phyloP scores from a whole-genome alignment of 805 yeast species.

The Starmera dryadoides region DNA sequence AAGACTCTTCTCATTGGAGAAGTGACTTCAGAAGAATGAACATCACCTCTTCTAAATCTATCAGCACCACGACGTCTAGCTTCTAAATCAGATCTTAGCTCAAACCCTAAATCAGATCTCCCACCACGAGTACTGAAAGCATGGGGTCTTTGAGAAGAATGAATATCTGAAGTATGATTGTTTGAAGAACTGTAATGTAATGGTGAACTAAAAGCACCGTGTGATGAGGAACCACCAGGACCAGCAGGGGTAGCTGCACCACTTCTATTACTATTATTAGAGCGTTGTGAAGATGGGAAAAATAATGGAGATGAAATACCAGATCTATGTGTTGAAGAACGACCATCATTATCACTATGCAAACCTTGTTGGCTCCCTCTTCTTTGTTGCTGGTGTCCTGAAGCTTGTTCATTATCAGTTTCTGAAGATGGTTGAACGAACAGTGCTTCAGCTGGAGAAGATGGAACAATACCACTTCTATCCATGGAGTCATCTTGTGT shows the following conservation, averaged over 20 bases:
- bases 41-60: slow-evolving; percentile 66
- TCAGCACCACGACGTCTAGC: slow-evolving; percentile 33
- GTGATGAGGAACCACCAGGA: slow-evolving; percentile 5
- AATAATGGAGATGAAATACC: slow-evolving; percentile 20
- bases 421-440: slow-evolving; percentile 38
- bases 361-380: too few relatives aligned
- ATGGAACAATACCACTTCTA: slow-evolving; percentile 25
- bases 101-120: slow-evolving; percentile 26
- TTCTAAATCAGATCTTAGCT: slow-evolving; percentile 37
- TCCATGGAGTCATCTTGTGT: slow-evolving; percentile 5
- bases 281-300: slow-evolving; percentile 24
- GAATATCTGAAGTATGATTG: slow-evolving; percentile 21
- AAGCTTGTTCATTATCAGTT: slow-evolving; percentile 4
- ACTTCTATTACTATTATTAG: slow-evolving; percentile 10
- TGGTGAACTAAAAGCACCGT: slow-evolving; percentile 34
- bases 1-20: slow-evolving; percentile 66
- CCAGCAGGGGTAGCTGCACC: slow-evolving; percentile 6
- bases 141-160: slow-evolving; percentile 7
- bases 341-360: too few relatives aligned
- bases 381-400: slow-evolving; percentile 21
- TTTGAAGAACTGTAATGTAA: slow-evolving; percentile 36
- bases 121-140: slow-evolving; percentile 10
- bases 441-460: slow-evolving; percentile 54
- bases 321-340: too few relatives aligned
- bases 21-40: slow-evolving; percentile 64